Base-by-base conservation (phyloP, 768 basidiomycete genomes). In the Ephemerocybe angulata region DNA sequence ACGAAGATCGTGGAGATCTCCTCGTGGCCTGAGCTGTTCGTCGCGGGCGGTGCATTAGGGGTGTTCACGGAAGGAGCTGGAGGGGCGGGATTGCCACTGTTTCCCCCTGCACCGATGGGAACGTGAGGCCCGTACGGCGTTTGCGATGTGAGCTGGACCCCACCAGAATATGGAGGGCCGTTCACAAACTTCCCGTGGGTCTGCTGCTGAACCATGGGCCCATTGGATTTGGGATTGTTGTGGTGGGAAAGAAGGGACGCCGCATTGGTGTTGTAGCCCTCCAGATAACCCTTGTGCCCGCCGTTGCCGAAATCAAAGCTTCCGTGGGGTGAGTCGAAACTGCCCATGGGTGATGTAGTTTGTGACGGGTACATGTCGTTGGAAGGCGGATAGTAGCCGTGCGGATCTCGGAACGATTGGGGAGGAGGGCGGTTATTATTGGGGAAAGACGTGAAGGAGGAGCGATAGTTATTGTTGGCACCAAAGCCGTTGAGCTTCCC, bases 1-100 rank as follows among this genome's bases (percentile, higher is more conserved):
- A 99, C 95, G 59, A 99, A 99, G 59, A 97, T 95, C 4, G 94
- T 97, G 11, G 90, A 94, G 44, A 97, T 97, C 64, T 96, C 93
- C 69, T 97, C 95, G 55, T 84, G 83, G 35, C 73, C 68, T 28
- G 65, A 57, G 27, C 60, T 66, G 30, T 63, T 54, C 6, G 38
- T 64, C 62, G 46, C 68, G 70, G 38, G 57, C 56, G 28, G 30
- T 29, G 67, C 55, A 46, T 58, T 57, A 24, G 69, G 63, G 52
- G 67, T 59, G 24, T 63, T 61, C 15, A 66, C 52, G 10, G 63
- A 61, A 15, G 74, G 50, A 40, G 68, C 71, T 3, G 69, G 52
- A 21, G 67, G 57, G 11, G 59, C 52, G 41, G 55, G 61, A 15
- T 53, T 38, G 7, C 21, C 48, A 19, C 57, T 48, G 48, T 64